Evolutionary conservation across 2,329 filamentous ascomycete species (phyloP), one percentile per base, ranked within the genome.

Genomic region (Tothia fuscella): DNA sequence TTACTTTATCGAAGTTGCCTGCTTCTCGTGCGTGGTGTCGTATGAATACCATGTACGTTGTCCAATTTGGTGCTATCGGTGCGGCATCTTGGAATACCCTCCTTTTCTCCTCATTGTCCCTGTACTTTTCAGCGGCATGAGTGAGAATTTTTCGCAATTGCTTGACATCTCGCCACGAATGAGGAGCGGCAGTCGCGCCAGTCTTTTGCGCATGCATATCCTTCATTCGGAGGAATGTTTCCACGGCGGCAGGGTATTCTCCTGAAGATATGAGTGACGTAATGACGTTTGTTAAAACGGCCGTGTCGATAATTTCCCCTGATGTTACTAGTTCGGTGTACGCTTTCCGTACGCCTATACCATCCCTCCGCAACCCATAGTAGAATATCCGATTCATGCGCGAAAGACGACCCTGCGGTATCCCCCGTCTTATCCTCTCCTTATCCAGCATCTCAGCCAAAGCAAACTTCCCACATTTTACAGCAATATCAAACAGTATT

Each of bases 181-280:
- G 5, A 10, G 25, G 44, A 6, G 42, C 24, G 5, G 22, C 28
- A 5, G 33, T 43, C 14, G 26, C 47, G 44, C 50, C 22, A 49
- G 47, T 32, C 32, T 60, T 62, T 36, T 61, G 53, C 25, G 61
- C 56, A 44, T 78, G 67, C 21, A 76, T 65, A 2, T 62, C 62
- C 58, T 87, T 88, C 88, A 98, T 96, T 46, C 79, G 78, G 44
- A 76, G 66, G 53, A 95, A 95, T 9, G 94, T 76, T 46, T 81
- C 72, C 50, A 89, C 78, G 3, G 88, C 91, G 0, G 84, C 79
- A 5, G 70, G 64, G 29, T 80, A 74, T 54, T 98, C 88, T 30
- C 81, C 80, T 12, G 80, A 78, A 43, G 77, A 71, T 32, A 95
- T 68, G 16, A 96, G 71, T 2, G 86, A 79, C 0, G 78, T 71